Evolutionary conservation across 495 filamentous ascomycete species (phyloP).

Genomic region (Daldinia loculata): DNA sequence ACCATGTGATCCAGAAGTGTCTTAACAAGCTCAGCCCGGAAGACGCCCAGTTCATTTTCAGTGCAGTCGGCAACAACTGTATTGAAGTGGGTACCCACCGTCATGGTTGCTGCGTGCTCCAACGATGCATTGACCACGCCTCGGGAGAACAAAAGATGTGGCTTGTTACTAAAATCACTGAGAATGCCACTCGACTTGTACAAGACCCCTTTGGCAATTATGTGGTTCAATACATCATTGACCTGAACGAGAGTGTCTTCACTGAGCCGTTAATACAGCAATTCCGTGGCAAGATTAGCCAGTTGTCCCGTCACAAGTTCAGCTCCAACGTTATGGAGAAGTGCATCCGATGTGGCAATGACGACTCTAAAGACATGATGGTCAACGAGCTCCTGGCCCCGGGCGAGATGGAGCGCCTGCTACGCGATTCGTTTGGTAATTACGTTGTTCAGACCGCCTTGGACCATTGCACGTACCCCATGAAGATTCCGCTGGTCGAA

Average conservation of each 20-base stretch:
- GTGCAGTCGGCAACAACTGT: slow-evolving; percentile 85
- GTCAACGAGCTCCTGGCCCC: slow-evolving; percentile 81
- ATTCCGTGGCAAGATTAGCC: slow-evolving; percentile 76
- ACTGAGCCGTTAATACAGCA: slow-evolving; percentile 82
- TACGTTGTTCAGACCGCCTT: slow-evolving; percentile 98
- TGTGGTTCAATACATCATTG: slow-evolving; percentile 97
- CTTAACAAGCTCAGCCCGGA: slow-evolving; percentile 85
- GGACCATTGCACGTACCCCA: slow-evolving; percentile 77
- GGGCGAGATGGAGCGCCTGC: slow-evolving; percentile 81
- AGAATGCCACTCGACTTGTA: slow-evolving; percentile 80
- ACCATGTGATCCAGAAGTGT: slow-evolving; percentile 99
- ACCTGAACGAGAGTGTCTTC: slow-evolving; percentile 82
- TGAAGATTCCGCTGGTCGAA: slow-evolving; percentile 78
- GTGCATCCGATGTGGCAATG: slow-evolving; percentile 82
- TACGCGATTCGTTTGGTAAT: slow-evolving; percentile 92
- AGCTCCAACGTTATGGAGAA: slow-evolving; percentile 99
- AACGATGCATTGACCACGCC: slow-evolving; percentile 97
- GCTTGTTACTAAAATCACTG: slow-evolving; percentile 84
- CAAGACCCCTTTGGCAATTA: slow-evolving; percentile 99
- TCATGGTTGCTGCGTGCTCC: slow-evolving; percentile 96
- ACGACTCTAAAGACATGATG: slow-evolving; percentile 75
- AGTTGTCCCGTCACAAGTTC: slow-evolving; percentile 95
- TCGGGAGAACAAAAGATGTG: slow-evolving; percentile 86
- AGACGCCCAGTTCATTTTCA: slow-evolving; percentile 95
- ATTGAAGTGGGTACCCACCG: slow-evolving; percentile 94